Evolutionary conservation across 2,329 filamentous ascomycete species (phyloP).

Genomic region (Penicillium sp.): DNA sequence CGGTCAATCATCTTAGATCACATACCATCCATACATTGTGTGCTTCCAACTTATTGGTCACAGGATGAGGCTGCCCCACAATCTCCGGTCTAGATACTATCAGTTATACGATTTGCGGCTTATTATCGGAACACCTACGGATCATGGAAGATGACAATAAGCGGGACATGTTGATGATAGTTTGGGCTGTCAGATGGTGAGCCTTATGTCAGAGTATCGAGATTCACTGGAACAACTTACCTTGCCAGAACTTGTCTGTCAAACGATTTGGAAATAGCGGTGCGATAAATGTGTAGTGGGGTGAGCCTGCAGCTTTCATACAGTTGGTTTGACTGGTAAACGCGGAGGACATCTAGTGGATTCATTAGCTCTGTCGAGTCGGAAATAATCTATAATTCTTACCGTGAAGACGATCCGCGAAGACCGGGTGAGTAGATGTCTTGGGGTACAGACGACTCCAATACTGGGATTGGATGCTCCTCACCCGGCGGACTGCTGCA

Average conservation of each 20-base stretch:
- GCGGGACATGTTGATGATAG: constrained; percentile 62
- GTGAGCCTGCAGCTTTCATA: constrained; percentile 74
- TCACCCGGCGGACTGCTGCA: constrained; percentile 56
- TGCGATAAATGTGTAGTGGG: constrained; percentile 73
- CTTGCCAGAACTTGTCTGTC: constrained; percentile 85
- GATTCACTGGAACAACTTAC: constrained; percentile 33
- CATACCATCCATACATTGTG: constrained; percentile 88
- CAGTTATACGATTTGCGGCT: constrained; percentile 5
- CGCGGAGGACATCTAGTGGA: constrained; percentile 66
- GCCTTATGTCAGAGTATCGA: neutral
- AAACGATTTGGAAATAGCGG: constrained; percentile 70
- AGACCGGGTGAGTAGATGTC: constrained; percentile 29
- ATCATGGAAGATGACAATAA: constrained; percentile 88
- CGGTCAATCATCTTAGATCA: constrained; percentile 23
- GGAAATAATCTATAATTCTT: constrained; percentile 14
- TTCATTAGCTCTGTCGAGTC: constrained; percentile 5
- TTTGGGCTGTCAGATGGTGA: constrained; percentile 50
- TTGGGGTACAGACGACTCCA: constrained; percentile 87
- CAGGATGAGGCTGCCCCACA: constrained; percentile 62
- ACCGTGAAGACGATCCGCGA: constrained; percentile 62
- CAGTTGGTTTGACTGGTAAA: constrained; percentile 70
- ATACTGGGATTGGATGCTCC: constrained; percentile 61
- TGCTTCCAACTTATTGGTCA: constrained; percentile 71
- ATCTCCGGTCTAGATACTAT: constrained; percentile 62
- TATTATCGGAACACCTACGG: constrained; percentile 56